Evolutionary conservation across 1,284 basidiomycete genomes (phyloP), one percentile per base, ranked within the genome.

Genomic region (Rhodotorula sp.): DNA sequence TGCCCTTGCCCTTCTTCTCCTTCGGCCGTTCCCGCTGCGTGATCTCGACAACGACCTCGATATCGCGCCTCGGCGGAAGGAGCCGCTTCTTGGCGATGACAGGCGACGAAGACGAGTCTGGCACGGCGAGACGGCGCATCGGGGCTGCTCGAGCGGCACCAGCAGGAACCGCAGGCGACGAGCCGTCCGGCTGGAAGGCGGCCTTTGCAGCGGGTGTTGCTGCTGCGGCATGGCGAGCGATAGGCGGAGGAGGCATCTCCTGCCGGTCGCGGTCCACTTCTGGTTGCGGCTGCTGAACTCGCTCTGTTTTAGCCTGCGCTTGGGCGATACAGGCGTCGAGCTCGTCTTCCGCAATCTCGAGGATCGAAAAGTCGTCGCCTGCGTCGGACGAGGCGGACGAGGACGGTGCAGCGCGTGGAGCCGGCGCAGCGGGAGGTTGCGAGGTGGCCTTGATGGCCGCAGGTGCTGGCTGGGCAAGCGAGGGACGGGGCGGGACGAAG

Each of bases 41-140:
- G 49, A 27, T 58, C 66, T 62, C 30, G 32, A 39, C 39, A 9
- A 32, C 57, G 5, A 55, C n/a, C 15, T 57, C 47, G 44, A 47
- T 62, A 24, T 63, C 56, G 17, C 59, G 59, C 13, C 32, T 66
- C 54, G 27, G 27, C 39, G 13, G 55, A 27, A 4, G 39, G 39
- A 44, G 39, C 39, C 39, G 39, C 39, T 44, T 44, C 39, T 44
- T 44, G 9, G n/a, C 52, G 20, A 56, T 27, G n/a, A 56, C 60
- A 2, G 70, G 61, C 39, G 70, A 71, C 2, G 70, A 61, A 27
- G 60, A 69, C 27, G 72, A 74, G 32, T 71, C 66, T 27, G 70
- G 59, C 19, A 73, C 51, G 5, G 62, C 62, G 55, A 62, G 49
- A 2, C 72, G 57, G 24, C 64, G 64, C 70, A 64, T 74, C 58